Conservation (phyloP, 2,329 filamentous ascomycete genomes). For the Arthrobotrys sphaeroides region DNA sequence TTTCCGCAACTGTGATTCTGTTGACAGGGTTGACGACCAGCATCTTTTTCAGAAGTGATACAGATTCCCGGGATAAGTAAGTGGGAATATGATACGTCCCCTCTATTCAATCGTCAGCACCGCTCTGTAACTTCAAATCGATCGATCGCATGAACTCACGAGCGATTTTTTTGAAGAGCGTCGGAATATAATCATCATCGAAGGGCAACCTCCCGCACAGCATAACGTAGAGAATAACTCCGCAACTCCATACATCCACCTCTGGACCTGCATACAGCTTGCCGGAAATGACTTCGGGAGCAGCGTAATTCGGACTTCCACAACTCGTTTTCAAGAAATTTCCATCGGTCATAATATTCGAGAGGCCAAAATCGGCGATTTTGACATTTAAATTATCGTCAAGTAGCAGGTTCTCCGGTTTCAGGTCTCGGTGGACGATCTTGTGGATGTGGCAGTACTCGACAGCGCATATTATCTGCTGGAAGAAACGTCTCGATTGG, state of each 20-base stretch:
- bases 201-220: constrained; percentile 87
- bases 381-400: constrained; percentile 98
- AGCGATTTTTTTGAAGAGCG: constrained; percentile 96
- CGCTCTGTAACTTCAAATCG: background rate
- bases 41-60: constrained; percentile 87
- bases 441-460: constrained; percentile 99
- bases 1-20: constrained; percentile 91
- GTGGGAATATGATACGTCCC: constrained; percentile 91
- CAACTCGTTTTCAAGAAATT: constrained; percentile 99
- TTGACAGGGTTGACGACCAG: constrained; percentile 94
- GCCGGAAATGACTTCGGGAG: constrained; percentile 95
- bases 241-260: constrained; percentile 98
- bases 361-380: constrained; percentile 97
- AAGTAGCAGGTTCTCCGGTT: constrained; percentile 94
- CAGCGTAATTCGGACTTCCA: constrained; percentile 97
- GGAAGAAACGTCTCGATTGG: constrained; percentile 96
- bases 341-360: constrained; percentile 99
- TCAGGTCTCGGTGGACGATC: constrained; percentile 96
- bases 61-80: constrained; percentile 87
- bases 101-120: constrained; percentile 54
- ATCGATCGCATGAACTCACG: constrained; percentile 63
- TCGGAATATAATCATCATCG: constrained; percentile 97
- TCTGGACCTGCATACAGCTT: constrained; percentile 97
- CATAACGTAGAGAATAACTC: constrained; percentile 86
- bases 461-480: constrained; percentile 98